Conservation (phyloP, 2,329 filamentous ascomycete species). For the Fusarium torulosum region DNA sequence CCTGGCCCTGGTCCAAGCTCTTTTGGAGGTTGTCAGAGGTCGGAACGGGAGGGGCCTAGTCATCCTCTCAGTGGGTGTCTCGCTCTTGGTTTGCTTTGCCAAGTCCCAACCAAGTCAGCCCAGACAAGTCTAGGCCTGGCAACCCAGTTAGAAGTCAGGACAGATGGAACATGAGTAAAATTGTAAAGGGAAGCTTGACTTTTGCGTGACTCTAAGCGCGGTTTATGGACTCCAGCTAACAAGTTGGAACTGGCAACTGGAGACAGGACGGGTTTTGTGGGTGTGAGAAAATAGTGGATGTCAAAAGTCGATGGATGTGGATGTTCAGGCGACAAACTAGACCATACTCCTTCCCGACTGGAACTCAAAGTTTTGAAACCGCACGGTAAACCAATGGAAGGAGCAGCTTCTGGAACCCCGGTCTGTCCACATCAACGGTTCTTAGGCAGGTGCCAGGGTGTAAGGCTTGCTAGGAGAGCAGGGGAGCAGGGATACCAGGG, state of each 20-base stretch:
- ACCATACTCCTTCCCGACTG: conserved; percentile 42
- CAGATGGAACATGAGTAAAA: conserved; percentile 1
- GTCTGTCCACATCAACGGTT: conserved; percentile 33
- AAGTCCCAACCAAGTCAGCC: background rate
- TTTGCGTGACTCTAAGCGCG: background rate
- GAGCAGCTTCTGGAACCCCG: conserved; percentile 25
- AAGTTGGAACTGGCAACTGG: background rate
- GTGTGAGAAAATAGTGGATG: conserved; percentile 11
- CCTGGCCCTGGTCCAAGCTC: conserved; percentile 36
- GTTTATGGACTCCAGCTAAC: background rate
- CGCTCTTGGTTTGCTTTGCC: background rate
- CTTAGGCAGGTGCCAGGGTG: conserved; percentile 34
- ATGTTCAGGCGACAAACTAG: conserved; percentile 33
- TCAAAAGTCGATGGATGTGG: conserved; percentile 25
- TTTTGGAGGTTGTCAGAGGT: conserved; percentile 41
- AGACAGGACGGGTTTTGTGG: conserved; percentile 2
- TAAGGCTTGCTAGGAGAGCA: background rate
- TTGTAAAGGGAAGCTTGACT: conserved; percentile 3
- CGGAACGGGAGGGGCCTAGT: conserved; percentile 36
- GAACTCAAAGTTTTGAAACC: conserved; percentile 43
- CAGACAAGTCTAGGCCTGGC: background rate
- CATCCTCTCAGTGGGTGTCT: conserved; percentile 3
- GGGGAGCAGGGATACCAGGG: conserved; percentile 8
- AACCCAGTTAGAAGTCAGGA: background rate
- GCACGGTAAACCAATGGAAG: conserved; percentile 27